Conservation (phyloP, 495 filamentous ascomycete species). For the Astrothelium macrocarpum region DNA sequence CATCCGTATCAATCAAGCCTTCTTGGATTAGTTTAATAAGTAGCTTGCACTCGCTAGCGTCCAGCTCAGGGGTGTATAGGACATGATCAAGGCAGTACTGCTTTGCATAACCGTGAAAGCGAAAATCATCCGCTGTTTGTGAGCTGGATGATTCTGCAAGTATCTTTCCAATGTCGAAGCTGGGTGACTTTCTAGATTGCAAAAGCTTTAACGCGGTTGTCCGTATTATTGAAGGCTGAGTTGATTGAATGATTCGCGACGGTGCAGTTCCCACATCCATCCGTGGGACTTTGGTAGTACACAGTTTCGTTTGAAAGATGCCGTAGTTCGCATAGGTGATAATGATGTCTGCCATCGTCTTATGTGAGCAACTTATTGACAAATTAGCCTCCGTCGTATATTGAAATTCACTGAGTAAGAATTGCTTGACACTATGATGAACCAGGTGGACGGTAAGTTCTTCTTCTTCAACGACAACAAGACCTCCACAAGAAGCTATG, state of each 20-base stretch:
- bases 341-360: neutral
- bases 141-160: neutral
- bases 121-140: neutral
- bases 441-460: slow-evolving; percentile 29
- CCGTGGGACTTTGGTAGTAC: neutral
- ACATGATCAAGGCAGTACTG: neutral
- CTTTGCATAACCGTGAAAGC: neutral
- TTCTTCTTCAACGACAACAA: slow-evolving; percentile 40
- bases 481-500: slow-evolving; percentile 35
- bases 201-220: neutral
- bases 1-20: neutral
- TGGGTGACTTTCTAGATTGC: neutral
- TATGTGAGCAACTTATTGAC: neutral
- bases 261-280: neutral
- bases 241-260: neutral
- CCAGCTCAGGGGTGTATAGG: neutral
- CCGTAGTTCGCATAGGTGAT: neutral
- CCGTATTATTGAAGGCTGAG: neutral
- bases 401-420: neutral
- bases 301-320: neutral
- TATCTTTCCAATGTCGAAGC: neutral
- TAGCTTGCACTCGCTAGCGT: neutral
- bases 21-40: neutral
- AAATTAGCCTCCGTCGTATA: neutral
- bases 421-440: neutral